These are phyloP conservation scores for Marchantia paleacea DNA, from an alignment of 225 moss, liverwort and hornwort species.

Conservation along the genomic window DNA sequence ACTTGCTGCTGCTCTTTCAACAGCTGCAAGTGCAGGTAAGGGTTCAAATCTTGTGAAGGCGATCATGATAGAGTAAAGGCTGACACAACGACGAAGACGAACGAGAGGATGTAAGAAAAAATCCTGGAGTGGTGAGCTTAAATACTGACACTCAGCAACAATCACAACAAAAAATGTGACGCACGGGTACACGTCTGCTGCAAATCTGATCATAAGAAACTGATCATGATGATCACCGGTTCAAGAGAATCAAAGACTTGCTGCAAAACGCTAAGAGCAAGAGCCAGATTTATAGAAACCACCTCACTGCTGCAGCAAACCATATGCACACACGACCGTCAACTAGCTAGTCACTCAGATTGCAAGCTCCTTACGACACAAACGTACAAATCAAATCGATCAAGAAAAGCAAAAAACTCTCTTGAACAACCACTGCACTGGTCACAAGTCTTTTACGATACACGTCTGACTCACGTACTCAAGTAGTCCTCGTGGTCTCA, in stretches of 20 bases:
- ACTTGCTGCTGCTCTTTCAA: too few relatives aligned
- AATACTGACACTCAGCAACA: not conserved
- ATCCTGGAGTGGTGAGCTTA: not conserved
- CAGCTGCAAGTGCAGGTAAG: too few relatives aligned
- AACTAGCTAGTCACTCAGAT: not conserved
- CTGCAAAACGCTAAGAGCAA: constrained; percentile 3
- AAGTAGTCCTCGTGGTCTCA: too few relatives aligned
- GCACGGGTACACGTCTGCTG: not conserved
- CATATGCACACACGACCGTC: not conserved
- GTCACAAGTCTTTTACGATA: not conserved
- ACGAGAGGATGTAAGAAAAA: not conserved
- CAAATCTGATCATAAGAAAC: not conserved
- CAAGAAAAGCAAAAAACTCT: not conserved
- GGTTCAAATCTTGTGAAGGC: too few relatives aligned
- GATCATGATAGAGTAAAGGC: too few relatives aligned
- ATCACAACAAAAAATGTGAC: not conserved
- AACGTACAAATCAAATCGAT: not conserved
- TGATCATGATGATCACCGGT: not conserved
- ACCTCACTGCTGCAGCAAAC: too few relatives aligned
- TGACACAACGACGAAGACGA: too few relatives aligned
- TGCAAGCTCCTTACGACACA: not conserved
- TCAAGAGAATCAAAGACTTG: not conserved
- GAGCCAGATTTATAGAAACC: not conserved
- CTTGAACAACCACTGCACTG: not conserved
- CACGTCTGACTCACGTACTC: not conserved